These are phyloP conservation scores for Fusarium dimerum DNA, from an alignment of 2,329 filamentous ascomycete species.

Conservation along the genomic window DNA sequence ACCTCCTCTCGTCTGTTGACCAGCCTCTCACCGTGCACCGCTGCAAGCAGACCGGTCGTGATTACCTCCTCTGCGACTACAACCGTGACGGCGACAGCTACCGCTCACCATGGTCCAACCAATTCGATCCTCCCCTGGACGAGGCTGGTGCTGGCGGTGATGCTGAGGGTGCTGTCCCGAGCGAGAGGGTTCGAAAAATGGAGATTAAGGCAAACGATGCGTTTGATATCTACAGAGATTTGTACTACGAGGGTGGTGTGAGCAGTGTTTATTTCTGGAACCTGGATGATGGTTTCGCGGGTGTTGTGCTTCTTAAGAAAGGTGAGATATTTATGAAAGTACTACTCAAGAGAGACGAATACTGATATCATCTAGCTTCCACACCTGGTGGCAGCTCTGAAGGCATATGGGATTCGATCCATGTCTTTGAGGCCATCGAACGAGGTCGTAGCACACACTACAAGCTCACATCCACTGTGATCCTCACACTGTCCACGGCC, in stretches of 20 bases:
- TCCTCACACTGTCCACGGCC: constrained; percentile 75
- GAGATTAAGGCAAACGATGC: constrained; percentile 93
- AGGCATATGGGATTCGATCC: constrained; percentile 96
- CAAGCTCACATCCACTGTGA: constrained; percentile 96
- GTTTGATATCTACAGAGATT: constrained; percentile 93
- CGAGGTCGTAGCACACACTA: constrained; percentile 91
- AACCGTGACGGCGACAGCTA: constrained; percentile 98
- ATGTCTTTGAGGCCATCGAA: constrained; percentile 96
- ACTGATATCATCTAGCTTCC: constrained; percentile 51
- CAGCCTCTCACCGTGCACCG: constrained; percentile 86
- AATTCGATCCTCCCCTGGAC: constrained; percentile 90
- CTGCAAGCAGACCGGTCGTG: constrained; percentile 85
- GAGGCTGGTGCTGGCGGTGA: constrained; percentile 58
- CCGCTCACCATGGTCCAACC: constrained; percentile 98
- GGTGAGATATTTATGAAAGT: constrained; percentile 48
- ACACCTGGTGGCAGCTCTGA: constrained; percentile 65
- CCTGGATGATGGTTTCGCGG: constrained; percentile 94
- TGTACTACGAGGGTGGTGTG: constrained; percentile 96
- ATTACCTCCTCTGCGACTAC: constrained; percentile 99
- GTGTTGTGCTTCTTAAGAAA: constrained; percentile 95
- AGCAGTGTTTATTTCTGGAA: constrained; percentile 99
- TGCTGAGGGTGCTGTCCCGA: constrained; percentile 82
- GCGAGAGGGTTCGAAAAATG: constrained; percentile 88
- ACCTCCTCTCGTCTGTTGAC: constrained; percentile 96
- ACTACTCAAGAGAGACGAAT: not conserved